Base-by-base conservation (phyloP, 2,329 filamentous ascomycete species). In the Aplosporella prunicola region DNA sequence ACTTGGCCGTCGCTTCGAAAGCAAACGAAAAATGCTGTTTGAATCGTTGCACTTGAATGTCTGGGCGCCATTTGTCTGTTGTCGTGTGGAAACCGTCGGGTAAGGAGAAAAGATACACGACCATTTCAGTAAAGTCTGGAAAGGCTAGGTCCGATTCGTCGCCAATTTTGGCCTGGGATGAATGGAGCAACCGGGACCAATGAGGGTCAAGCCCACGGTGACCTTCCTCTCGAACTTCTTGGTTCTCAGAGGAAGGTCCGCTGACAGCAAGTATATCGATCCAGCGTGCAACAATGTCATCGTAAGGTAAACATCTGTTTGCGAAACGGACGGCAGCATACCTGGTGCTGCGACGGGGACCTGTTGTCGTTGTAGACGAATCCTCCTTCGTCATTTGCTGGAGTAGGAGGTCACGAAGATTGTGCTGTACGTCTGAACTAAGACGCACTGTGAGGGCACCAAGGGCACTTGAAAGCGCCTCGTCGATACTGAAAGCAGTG, bases 201-300 rank as follows among this genome's bases (percentile, higher is more conserved):
- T 82, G 80, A 9, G 80, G 78, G 58, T 94, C 86, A 4, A 95
- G 69, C 1, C 91, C 91, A 57, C 86, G 88, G 43, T 77, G 79
- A 2, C 87, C 91, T 62, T 96, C 89, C 54, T 98, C 91, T 1
- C 84, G 62, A 3, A 96, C 78, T 53, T 96, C 89, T 43, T 79
- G 81, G 30, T 82, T 75, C 53, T 88, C 82, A 34, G 76, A 72
- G 3, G 64, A 59, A 3, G 71, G 70, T 9, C 78, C 78, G 11
- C 75, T 77, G 7, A 91, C 66, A 6, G 88, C 89, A 33, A 95
- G 69, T 11, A 96, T 74, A 55, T 95, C 78, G 31, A 95, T 82
- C 84, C 86, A 95, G 32, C 91, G 76, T 17, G 78, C 91, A 24
- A 80, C 68, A 8, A 85, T 70, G 51, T 94, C 86, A 14, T 71